Evolutionary conservation across 805 yeast genomes (phyloP), one percentile per base, ranked within the genome.

Genomic region (Metschnikowia reukaufii): DNA sequence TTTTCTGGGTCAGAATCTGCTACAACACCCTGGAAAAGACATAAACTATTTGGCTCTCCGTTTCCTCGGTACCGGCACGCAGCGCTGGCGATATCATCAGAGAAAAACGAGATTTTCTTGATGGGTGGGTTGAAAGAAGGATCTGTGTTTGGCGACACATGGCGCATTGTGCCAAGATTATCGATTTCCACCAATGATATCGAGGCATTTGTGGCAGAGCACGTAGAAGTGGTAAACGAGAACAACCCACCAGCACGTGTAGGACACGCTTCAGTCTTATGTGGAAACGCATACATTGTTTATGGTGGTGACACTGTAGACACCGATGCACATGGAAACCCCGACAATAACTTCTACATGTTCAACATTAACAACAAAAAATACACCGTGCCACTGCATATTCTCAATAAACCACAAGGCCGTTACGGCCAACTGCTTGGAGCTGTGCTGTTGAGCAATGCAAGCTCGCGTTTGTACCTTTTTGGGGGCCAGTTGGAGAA

Each of bases 111-210:
- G 50, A 70, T 90, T 17, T 89, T 81, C 62, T 76, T 94, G 18
- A 91, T 94, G 88, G 99, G 99, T 35, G 99, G 99, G 7, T 73
- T 94, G 40, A 85, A 91, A 61, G 96, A 91, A 44, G 88, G 88
- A 46, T 84, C 92, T 16, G 97, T 92, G 5, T 88, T 86, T 65
- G 97, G 96, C 39, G 99, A 94, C 64, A 82, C 96, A 54, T 94
- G 99, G 99, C 83, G 86, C 49, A 74, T 92, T 47, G 79, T 79
- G 52, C 83, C 88, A 2, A 67, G 63, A 37, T 64, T 66, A 5
- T 53, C 56, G 2, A 39, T 59, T 15, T 25, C 59, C 19, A 56
- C 61, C n/a, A 32, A 21, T 15, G 58, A 57, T 15, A 53, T 64
- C 19, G 52, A 47, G n/a, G 59, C 58, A 12, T 67, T 63, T 48